Evolutionary conservation across 2,329 filamentous ascomycete species (phyloP).

Genomic region (Trichoderma atroviride): DNA sequence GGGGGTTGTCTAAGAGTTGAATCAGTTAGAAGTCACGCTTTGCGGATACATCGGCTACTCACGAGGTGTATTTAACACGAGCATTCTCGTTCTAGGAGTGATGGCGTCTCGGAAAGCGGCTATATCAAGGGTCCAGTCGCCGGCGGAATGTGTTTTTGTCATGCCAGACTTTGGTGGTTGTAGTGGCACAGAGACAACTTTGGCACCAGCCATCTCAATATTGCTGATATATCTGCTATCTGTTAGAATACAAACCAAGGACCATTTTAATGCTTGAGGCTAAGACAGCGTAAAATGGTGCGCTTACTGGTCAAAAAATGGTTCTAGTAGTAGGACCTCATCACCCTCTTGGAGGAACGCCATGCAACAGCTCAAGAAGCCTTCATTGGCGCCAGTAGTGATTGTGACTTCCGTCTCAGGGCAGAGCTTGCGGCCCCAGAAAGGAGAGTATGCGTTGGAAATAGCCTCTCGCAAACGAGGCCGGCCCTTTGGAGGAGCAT

Average conservation of each 20-base stretch:
- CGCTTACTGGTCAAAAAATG: constrained; percentile 16
- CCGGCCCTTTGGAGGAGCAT: constrained; percentile 10
- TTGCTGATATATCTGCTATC: constrained; percentile 6
- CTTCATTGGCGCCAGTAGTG: constrained; percentile 10
- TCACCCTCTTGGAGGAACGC: constrained; percentile 10
- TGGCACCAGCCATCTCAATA: constrained; percentile 13
- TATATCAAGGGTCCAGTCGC: constrained; percentile 10
- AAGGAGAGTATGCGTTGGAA: constrained; percentile 13
- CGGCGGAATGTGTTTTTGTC: constrained; percentile 10
- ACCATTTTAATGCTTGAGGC: neutral
- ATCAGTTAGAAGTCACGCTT: neutral
- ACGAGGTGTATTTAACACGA: constrained; percentile 15
- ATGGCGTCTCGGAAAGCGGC: neutral
- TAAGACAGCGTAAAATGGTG: neutral
- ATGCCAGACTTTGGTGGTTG: constrained; percentile 20
- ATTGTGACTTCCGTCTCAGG: constrained; percentile 12
- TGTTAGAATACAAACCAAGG: neutral
- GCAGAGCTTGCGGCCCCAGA: constrained; percentile 1
- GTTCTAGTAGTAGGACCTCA: constrained; percentile 6
- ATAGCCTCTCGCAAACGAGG: constrained; percentile 8
- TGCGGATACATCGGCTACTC: neutral
- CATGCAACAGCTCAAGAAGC: constrained; percentile 17
- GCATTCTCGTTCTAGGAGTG: constrained; percentile 7
- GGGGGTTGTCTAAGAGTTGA: neutral
- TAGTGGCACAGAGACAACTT: constrained; percentile 10